These are phyloP conservation scores for Beauveria australis DNA, from an alignment of 2,329 filamentous ascomycete genomes.

Conservation along the genomic window DNA sequence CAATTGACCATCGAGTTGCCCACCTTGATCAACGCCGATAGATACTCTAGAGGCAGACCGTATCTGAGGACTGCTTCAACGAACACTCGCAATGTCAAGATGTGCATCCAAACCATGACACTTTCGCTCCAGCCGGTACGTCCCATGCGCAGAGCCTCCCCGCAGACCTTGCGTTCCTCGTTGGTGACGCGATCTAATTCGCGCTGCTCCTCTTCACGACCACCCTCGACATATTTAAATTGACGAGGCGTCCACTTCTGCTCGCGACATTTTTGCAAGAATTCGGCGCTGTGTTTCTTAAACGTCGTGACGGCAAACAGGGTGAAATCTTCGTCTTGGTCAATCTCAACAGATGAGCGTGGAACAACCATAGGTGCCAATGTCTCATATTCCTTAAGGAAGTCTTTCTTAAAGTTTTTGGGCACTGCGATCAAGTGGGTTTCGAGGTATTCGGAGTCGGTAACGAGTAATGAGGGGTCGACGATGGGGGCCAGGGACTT, in stretches of 20 bases:
- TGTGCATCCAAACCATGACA: conserved; percentile 93
- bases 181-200: conserved; percentile 75
- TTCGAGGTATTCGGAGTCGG: conserved; percentile 92
- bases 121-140: conserved; percentile 93
- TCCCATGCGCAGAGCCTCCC: conserved; percentile 78
- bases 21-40: conserved; percentile 79
- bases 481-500: conserved; percentile 89
- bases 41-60: conserved; percentile 82
- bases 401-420: conserved; percentile 72
- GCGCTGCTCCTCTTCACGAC: conserved; percentile 77
- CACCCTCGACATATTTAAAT: conserved; percentile 86
- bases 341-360: conserved; percentile 70
- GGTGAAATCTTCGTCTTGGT: conserved; percentile 81
- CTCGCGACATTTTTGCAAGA: conserved; percentile 85
- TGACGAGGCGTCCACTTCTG: conserved; percentile 92
- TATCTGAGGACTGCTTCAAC: conserved; percentile 98
- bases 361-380: conserved; percentile 88
- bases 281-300: conserved; percentile 82
- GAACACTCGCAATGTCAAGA: conserved; percentile 84
- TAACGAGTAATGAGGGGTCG: conserved; percentile 69
- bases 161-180: conserved; percentile 88
- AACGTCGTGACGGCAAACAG: conserved; percentile 87
- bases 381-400: conserved; percentile 81
- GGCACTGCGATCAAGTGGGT: conserved; percentile 91
- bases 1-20: conserved; percentile 19